Evolutionary conservation across 1,284 basidiomycete species (phyloP).

Genomic region (Microstroma glucosiphilum): DNA sequence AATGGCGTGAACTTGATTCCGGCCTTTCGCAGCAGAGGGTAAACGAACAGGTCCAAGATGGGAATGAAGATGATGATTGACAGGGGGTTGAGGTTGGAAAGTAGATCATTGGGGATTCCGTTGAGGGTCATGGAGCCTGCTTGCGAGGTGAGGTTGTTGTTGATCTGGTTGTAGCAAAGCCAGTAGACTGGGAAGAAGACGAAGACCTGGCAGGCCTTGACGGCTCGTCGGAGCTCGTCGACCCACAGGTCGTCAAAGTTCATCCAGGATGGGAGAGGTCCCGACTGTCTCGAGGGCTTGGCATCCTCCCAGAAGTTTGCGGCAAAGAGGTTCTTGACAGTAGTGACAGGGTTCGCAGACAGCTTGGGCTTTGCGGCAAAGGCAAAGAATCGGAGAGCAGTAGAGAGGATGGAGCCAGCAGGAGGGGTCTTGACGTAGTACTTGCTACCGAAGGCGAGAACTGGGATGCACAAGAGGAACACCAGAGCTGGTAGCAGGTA

Average conservation of each 20-base stretch:
- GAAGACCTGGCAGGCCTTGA: conserved; percentile 80
- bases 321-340: conserved; percentile 52
- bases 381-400: conserved; percentile 47
- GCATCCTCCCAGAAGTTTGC: conserved; percentile 71
- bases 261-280: conserved; percentile 51
- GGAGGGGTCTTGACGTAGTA: conserved; percentile 66
- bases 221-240: conserved; percentile 71
- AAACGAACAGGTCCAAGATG: conserved; percentile 57
- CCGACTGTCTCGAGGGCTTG: conserved; percentile 60
- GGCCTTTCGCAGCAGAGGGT: conserved; percentile 64
- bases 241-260: conserved; percentile 60
- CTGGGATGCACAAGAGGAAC: conserved; percentile 58
- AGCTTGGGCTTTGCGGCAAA: conserved; percentile 48
- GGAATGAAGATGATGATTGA: conserved; percentile 54
- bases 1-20: conserved; percentile 61
- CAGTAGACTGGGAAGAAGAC: conserved; percentile 60
- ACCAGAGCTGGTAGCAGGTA: conserved; percentile 55
- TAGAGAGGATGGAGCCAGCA: conserved; percentile 70
- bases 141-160: conserved; percentile 64
- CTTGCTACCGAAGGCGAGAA: conserved; percentile 64
- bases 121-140: conserved; percentile 57
- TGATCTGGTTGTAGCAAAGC: conserved; percentile 55
- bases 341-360: conserved; percentile 48
- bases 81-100: conserved; percentile 73
- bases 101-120: conserved; percentile 69